These are phyloP conservation scores for Triticum turgidum DNA, from an alignment of 176 grass and related monocot genomes.

Conservation along the genomic window DNA sequence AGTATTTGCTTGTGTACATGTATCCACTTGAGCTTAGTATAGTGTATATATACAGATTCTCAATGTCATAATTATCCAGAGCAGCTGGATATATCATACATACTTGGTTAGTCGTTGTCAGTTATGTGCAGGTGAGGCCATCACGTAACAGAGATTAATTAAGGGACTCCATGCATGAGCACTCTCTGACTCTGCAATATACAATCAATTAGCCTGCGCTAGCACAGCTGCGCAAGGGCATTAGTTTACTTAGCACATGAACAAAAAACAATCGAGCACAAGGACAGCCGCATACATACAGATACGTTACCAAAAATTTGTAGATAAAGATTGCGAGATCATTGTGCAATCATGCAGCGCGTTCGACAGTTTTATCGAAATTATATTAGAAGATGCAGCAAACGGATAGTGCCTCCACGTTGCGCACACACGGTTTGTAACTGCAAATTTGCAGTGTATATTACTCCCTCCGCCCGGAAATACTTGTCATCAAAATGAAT, in stretches of 20 bases:
- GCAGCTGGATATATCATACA: conserved; percentile 11
- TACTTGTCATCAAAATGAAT: no score
- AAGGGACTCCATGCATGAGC: conserved; percentile 29
- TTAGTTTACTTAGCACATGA: conserved; percentile 32
- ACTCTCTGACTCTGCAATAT: background rate
- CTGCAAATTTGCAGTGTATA: background rate
- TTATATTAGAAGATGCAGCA: background rate
- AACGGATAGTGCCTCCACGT: conserved; percentile 28
- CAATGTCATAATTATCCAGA: conserved; percentile 17
- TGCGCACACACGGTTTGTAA: background rate
- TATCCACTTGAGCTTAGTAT: conserved; percentile 25
- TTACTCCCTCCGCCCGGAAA: no score
- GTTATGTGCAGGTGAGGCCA: conserved; percentile 49
- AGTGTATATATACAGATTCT: background rate
- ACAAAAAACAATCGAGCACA: background rate
- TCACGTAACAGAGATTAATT: conserved; percentile 48
- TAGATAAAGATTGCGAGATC: conserved; percentile 17
- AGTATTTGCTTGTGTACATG: background rate
- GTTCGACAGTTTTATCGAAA: background rate
- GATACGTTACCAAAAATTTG: no score
- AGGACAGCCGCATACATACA: background rate
- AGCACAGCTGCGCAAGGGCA: background rate
- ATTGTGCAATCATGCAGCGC: conserved; percentile 29
- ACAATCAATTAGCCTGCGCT: background rate
- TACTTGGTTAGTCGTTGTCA: conserved; percentile 31